These are phyloP conservation scores for Salvia rosmarinus DNA, from an alignment of 257 asterid species.

Conservation along the genomic window DNA sequence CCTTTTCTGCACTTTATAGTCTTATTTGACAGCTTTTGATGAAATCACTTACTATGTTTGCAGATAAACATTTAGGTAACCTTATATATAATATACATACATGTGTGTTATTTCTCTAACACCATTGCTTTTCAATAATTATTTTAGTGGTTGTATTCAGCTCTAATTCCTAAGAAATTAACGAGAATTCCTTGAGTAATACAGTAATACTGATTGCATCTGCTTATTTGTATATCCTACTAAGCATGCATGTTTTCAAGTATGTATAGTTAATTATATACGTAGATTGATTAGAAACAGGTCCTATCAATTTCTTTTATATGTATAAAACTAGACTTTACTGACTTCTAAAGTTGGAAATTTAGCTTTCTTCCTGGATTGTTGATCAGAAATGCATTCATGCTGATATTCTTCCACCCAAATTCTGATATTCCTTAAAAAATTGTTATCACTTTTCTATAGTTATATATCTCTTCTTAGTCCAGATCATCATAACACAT, in stretches of 20 bases:
- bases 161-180: not conserved
- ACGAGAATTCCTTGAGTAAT: not conserved
- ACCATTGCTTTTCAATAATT: not conserved
- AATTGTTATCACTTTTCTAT: not conserved
- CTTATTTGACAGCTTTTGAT: slow-evolving; percentile 10
- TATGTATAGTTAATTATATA: too few species aligned
- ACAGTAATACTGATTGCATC: slow-evolving; percentile 10
- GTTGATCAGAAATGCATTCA: not conserved
- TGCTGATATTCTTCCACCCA: not conserved
- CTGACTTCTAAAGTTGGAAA: not conserved
- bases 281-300: not conserved
- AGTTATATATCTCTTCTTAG: not conserved
- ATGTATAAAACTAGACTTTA: not conserved
- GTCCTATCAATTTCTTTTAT: not conserved
- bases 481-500: slow-evolving; percentile 9
- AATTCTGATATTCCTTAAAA: slow-evolving; percentile 2
- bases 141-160: not conserved
- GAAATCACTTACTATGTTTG: not conserved
- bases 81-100: too few species aligned
- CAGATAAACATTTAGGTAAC: not conserved
- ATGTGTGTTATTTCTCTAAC: not conserved
- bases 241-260: not conserved
- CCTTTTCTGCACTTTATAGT: not conserved
- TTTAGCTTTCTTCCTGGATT: not conserved
- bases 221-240: not conserved